A percentile compares a stretch with the other conserved stretches of the same genome.
Evolutionary conservation across 148 eudicot species (phyloP).

Genomic region (Heliamphora exappendiculata): DNA sequence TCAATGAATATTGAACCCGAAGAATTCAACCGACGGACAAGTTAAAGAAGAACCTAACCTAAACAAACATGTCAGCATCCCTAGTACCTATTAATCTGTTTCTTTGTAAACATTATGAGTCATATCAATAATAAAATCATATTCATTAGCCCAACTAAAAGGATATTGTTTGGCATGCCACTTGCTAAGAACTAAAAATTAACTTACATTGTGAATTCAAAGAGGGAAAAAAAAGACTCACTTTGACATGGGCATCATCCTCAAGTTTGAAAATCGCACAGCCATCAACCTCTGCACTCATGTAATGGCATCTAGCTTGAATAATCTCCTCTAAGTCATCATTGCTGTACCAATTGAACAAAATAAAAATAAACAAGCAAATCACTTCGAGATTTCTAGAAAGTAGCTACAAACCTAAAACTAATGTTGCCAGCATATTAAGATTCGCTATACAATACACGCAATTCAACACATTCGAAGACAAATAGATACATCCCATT

Average conservation of each 20-base stretch:
- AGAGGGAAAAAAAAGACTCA: slow-evolving; percentile 5
- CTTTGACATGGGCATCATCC: slow-evolving; percentile 64
- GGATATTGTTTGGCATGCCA: background rate
- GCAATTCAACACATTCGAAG: no score
- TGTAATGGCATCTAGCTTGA: slow-evolving; percentile 40
- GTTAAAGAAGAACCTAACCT: no score
- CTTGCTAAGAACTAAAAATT: background rate
- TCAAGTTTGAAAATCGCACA: slow-evolving; percentile 23
- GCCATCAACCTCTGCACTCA: slow-evolving; percentile 41
- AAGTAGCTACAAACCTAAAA: background rate
- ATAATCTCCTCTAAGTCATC: slow-evolving; percentile 20
- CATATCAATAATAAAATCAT: background rate
- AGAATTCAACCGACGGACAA: no score
- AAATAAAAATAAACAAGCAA: background rate
- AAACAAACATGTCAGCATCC: no score
- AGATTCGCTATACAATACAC: no score
- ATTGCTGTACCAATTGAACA: slow-evolving; percentile 6
- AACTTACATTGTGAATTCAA: background rate
- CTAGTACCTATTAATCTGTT: no score
- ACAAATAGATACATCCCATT: no score
- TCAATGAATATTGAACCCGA: no score
- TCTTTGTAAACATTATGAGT: background rate
- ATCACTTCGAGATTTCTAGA: background rate
- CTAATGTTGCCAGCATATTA: no score
- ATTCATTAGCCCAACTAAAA: background rate